A percentile compares a stretch with the other conserved stretches of the same genome.
Conservation (phyloP, 768 basidiomycete species). For the Trametes punicea region DNA sequence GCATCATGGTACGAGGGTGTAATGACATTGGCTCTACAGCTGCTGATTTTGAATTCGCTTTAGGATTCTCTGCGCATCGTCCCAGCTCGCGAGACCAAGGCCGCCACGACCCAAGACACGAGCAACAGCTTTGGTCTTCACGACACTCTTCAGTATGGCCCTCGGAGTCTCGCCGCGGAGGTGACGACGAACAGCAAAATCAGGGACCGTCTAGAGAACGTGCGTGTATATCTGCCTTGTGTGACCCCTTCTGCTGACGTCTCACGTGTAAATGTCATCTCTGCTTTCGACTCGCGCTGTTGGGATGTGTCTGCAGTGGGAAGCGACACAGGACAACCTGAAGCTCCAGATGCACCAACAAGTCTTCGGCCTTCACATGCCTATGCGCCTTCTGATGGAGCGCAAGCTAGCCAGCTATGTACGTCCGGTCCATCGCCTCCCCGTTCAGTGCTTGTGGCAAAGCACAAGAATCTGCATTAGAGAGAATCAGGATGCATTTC, state of each 20-base stretch:
- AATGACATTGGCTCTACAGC: too few species aligned
- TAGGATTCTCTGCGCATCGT: constrained; percentile 61
- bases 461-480: too few species aligned
- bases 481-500: too few species aligned
- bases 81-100: constrained; percentile 50
- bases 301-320: constrained; percentile 61
- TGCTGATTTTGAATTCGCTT: too few species aligned
- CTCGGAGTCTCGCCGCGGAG: constrained; percentile 75
- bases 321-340: constrained; percentile 85
- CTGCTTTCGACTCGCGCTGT: not conserved
- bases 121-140: constrained; percentile 79
- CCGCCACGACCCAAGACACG: constrained; percentile 64
- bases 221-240: constrained; percentile 34
- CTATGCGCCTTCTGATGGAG: constrained; percentile 92
- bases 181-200: constrained; percentile 58
- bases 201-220: constrained; percentile 73
- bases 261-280: not conserved
- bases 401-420: constrained; percentile 80
- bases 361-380: constrained; percentile 82
- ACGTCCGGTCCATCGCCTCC: constrained; percentile 26
- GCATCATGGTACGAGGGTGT: not conserved
- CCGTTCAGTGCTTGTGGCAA: not conserved
- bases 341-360: constrained; percentile 83
- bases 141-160: constrained; percentile 84
- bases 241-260: not conserved